Percentiles rank a stretch among this genome's conserved stretches.
Evolutionary conservation across 148 eudicot species (phyloP).

Genomic region (Talinum fruticosum): DNA sequence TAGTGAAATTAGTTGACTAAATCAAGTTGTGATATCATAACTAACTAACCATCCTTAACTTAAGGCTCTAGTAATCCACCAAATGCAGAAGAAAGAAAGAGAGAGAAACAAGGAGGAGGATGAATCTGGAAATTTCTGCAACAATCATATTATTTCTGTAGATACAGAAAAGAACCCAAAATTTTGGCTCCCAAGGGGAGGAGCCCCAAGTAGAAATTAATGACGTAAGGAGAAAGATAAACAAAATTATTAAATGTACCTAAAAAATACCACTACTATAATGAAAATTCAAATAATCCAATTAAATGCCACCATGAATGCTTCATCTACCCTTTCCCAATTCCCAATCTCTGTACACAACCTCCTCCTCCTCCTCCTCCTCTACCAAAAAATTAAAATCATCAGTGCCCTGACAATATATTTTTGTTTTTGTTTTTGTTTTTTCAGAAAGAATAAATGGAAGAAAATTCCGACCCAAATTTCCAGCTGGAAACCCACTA

Average conservation of each 20-base stretch:
- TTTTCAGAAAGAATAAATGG: background rate
- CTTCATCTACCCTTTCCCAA: conserved; percentile 12
- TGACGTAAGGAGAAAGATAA: background rate
- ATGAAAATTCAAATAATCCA: conserved; percentile 7
- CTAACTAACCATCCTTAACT: background rate
- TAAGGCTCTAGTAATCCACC: background rate
- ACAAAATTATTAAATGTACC: background rate
- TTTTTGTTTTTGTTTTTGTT: background rate
- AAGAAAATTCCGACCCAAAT: background rate
- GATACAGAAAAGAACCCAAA: conserved; percentile 24
- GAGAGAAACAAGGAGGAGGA: background rate
- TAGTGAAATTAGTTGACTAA: background rate
- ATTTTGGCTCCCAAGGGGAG: conserved; percentile 27
- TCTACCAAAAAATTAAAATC: conserved; percentile 26
- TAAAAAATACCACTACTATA: background rate
- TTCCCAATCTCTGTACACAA: conserved; percentile 36
- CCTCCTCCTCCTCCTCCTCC: no score
- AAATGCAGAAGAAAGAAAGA: background rate
- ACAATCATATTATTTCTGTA: conserved; percentile 3
- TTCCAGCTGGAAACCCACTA: conserved; percentile 18
- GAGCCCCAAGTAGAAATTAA: background rate
- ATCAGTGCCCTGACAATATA: no score
- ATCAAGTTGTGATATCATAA: background rate
- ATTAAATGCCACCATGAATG: conserved; percentile 16
- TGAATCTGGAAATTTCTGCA: background rate